Evolutionary conservation across 1,139 yeast genomes (phyloP), one percentile per base, ranked within the genome.

Genomic region (Zygosaccharomyces sapae): DNA sequence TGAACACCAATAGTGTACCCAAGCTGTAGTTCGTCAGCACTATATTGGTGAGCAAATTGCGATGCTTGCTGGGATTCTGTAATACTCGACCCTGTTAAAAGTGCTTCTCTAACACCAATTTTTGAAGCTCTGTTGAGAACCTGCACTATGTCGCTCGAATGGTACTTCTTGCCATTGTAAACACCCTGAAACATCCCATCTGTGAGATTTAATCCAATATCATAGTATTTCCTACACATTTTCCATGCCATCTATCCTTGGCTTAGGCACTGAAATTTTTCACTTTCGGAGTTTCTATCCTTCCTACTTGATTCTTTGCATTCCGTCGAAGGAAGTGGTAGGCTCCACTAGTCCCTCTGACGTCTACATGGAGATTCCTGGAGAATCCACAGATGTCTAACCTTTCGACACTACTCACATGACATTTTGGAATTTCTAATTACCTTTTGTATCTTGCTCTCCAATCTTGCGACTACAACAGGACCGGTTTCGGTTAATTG

Each of bases 1-100:
- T 92, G 98, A 1, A 90, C 95, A 8, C 98, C 98, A 1, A 83
- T 92, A 0, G 98, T 92, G 12, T 86, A 79, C 53, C 70, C 73
- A 43, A 83, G 70, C 24, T 46, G 47, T 16, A 65, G 59, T 3
- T 67, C 65, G 40, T 64, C 70, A 4, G 36, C 46, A 13, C 38
- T 39, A 29, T 61, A 56, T 33, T 47, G 49, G 33, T 64, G 56
- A 16, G 77, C 75, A 31, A 82, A 54, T 13, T 70, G 70, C 4
- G 80, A 56, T 0, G 83, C 77, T 20, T 67, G 62, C 29, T 57
- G 53, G 18, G 92, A 79, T 59, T 90, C 97, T 6, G 66, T 58
- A 8, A 89, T 70, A 1, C 85, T 79, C 0, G 95, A 83, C 0
- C 97, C 96, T 0, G 98, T 92, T 13, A 92, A 75, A 42, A 92